A percentile compares a stretch with the other conserved stretches of the same genome.
Evolutionary conservation across 345 rosid species (phyloP).

Genomic region (Aegle marmelos): DNA sequence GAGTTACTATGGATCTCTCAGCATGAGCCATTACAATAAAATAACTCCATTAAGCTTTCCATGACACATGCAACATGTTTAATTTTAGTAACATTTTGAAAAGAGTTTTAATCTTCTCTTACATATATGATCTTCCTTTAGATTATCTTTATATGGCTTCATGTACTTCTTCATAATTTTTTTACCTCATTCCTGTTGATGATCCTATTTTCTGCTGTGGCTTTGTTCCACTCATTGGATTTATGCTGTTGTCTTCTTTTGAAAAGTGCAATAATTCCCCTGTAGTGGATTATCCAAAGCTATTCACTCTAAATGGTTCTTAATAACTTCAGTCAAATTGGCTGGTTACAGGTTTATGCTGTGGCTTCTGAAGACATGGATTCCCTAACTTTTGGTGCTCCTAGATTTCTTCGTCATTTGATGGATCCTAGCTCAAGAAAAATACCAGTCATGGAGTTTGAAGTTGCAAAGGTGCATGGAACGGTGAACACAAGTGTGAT

Average conservation of each 20-base stretch:
- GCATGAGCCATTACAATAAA: neutral
- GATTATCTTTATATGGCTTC: neutral
- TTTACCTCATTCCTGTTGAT: neutral
- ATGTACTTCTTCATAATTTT: neutral
- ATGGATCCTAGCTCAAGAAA: constrained; percentile 98
- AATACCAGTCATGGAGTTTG: constrained; percentile 91
- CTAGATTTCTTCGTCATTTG: constrained; percentile 91
- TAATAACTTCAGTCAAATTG: neutral
- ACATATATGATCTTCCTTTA: neutral
- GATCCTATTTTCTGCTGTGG: neutral
- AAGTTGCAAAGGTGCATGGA: constrained; percentile 61
- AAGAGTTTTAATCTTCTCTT: neutral
- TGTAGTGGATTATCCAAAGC: neutral
- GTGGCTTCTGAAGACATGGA: constrained; percentile 99
- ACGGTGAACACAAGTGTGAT: neutral
- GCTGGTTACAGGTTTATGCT: constrained; percentile 69
- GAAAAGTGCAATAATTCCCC: neutral
- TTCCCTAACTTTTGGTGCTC: constrained; percentile 93
- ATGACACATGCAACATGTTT: neutral
- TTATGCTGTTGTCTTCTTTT: neutral
- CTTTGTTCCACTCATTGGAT: neutral
- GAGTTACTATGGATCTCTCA: neutral
- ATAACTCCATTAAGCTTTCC: neutral
- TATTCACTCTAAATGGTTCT: neutral
- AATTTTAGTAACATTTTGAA: neutral